phyloP scores from a whole-genome alignment of 306 rosid genomes.

The Vigna angularis region DNA sequence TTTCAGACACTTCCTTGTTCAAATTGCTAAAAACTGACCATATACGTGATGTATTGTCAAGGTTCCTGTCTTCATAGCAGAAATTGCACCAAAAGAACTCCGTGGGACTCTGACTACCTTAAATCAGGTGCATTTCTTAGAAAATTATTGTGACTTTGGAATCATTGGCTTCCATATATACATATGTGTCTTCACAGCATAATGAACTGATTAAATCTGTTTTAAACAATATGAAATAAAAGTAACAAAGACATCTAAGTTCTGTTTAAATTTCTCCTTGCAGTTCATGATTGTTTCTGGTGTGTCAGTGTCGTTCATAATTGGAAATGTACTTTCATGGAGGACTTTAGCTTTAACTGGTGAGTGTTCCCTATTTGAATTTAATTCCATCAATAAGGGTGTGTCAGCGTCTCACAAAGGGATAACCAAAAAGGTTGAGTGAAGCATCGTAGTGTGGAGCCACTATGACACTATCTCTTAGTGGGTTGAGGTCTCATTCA shows the following conservation, averaged over 20 bases:
- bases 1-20: constrained; percentile 24
- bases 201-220: constrained; percentile 14
- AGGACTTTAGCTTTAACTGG: constrained; percentile 76
- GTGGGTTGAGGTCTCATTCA: no score
- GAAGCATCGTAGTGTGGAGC: no score
- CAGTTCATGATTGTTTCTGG: constrained; percentile 81
- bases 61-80: constrained; percentile 93
- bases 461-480: no score
- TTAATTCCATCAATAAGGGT: constrained; percentile 4
- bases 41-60: constrained; percentile 45
- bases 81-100: constrained; percentile 90
- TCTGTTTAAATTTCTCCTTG: constrained; percentile 31
- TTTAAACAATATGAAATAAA: background rate
- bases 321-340: constrained; percentile 88
- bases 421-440: no score
- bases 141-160: background rate
- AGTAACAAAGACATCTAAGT: constrained; percentile 7
- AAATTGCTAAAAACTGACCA: constrained; percentile 20
- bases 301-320: constrained; percentile 73
- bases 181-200: background rate
- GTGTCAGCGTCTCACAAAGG: background rate
- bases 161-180: background rate
- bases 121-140: constrained; percentile 68
- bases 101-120: constrained; percentile 83
- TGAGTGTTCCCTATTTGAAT: constrained; percentile 39